Base-by-base conservation (phyloP, 2,329 filamentous ascomycete genomes). In the Pezicula neosporulosa region DNA sequence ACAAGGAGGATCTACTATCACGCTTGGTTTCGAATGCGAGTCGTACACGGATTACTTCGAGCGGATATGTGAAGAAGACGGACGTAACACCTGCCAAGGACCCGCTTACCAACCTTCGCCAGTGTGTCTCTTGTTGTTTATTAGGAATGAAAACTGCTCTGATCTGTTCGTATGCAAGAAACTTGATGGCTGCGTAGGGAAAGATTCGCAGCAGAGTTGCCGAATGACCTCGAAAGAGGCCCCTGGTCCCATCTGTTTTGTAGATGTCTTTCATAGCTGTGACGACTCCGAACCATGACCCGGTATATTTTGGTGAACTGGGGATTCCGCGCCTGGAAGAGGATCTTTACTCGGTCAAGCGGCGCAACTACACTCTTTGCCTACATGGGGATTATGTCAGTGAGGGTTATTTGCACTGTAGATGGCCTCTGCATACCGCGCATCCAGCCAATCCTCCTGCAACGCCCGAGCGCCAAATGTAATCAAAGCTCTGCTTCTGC, bases 121-220 rank as follows among this genome's bases (percentile, higher is more conserved):
- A 69, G 1, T 87, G 81, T 0, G 93, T 97, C 68, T 99, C 94
- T 52, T 95, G 79, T 6, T 85, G 75, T 47, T 77, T 82, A 36
- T 72, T 75, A 1, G 81, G 81, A 55, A 99, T 97, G 30, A 97
- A 66, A 13, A 85, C 64, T 12, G 87, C 83, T 53, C 94, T 89
- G 58, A 97, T 90, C 70, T 99, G 94, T 70, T 99, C 94, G 73
- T 99, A 99, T 43, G 93, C 92, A 39, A 99, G 81, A 66, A 99
- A 99, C 66, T 99, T 99, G 71, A 97, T 96, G 43, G 89, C 93
- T 15, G 93, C 94, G 69, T 99, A 99, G 6, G 94, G 94, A 63
- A 97, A 99, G 56, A 99, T 96, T 57, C 94, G 86, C 48, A 97
- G 78, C 3, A 99, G 76, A 0, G 94, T 99, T 3, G 92, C 94